Evolutionary conservation across 805 yeast species (phyloP), one percentile per base, ranked within the genome.

Genomic region (Nakazawaea ambrosiae): DNA sequence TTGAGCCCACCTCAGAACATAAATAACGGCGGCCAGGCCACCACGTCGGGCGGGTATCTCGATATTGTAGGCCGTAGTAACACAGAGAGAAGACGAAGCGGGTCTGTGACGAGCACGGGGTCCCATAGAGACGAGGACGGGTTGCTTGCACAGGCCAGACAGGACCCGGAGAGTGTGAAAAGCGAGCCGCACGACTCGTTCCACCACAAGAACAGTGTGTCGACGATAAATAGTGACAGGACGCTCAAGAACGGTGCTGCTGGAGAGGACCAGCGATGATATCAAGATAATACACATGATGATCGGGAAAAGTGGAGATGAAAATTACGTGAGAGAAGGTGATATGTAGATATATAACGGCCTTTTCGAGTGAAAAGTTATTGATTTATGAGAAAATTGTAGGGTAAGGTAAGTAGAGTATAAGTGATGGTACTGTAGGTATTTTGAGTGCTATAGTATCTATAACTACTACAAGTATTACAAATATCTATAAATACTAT

Each of bases 1-100:
- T n/a, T n/a, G n/a, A n/a, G n/a, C 55, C 66, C 15, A 31, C 53
- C 17, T 22, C 24, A 22, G 24, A 7, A 22, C 24, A 22, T 7
- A 7, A 22, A 7, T 8, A 22, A 22, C 24, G 10, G 10, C 24
- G 10, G 24, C 24, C 24, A 8, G 10, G 24, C 10, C 7, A 22
- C 24, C 7, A 34, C 7, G 10, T 22, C 24, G 10, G 24, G 24
- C 24, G 24, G 24, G 7, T 22, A 22, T 22, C 7, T 22, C 24
- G 24, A 22, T 22, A 22, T 22, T 10, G 24, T 22, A 22, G 10
- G 10, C 7, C 24, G 10, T 8, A 8, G 10, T 7, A 10, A 22
- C 10, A 45, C 8, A 39, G 46, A 19, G 10, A 20, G 17, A 22
- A 29, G n/a, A 36, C 47, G 24, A 8, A 22, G 10, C 7, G 10